Conservation (phyloP, 257 asterid species). For the Nicotiana tabacum region DNA sequence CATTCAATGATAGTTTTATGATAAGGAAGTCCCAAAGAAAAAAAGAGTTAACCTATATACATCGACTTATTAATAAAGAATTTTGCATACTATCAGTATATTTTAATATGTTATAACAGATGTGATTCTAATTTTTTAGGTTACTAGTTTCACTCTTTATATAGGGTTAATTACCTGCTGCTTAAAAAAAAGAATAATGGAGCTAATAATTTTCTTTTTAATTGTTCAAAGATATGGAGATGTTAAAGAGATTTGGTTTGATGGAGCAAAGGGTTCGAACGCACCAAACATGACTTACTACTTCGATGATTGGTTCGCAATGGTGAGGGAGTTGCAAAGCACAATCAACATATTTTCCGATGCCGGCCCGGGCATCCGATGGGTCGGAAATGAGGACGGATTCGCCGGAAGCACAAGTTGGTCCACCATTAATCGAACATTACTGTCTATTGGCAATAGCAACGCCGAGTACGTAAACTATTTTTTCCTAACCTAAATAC, state of each 20-base stretch:
- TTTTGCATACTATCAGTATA: no score
- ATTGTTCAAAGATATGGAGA: conserved; percentile 54
- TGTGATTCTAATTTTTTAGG: no score
- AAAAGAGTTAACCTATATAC: no score
- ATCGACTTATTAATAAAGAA: no score
- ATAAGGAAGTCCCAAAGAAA: no score
- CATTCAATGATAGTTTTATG: no score
- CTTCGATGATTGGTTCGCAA: conserved; percentile 78
- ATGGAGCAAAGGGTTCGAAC: conserved; percentile 87
- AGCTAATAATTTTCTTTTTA: background rate
- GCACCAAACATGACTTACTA: conserved; percentile 80
- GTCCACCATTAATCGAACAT: conserved; percentile 83
- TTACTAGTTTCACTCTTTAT: no score
- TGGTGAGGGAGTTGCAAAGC: conserved; percentile 83
- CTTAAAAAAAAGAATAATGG: background rate
- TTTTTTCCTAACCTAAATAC: background rate
- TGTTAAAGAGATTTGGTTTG: conserved; percentile 87
- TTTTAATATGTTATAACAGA: no score
- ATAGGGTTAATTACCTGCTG: no score
- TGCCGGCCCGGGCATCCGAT: conserved; percentile 85
- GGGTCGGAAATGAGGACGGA: conserved; percentile 91
- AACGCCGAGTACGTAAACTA: conserved; percentile 35
- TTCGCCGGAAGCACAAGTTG: conserved; percentile 77
- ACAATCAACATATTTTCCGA: conserved; percentile 86
- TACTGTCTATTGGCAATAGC: conserved; percentile 68